phyloP scores from a whole-genome alignment of 108 stramenopile genomes.

The Cyclotella kingstonii region DNA sequence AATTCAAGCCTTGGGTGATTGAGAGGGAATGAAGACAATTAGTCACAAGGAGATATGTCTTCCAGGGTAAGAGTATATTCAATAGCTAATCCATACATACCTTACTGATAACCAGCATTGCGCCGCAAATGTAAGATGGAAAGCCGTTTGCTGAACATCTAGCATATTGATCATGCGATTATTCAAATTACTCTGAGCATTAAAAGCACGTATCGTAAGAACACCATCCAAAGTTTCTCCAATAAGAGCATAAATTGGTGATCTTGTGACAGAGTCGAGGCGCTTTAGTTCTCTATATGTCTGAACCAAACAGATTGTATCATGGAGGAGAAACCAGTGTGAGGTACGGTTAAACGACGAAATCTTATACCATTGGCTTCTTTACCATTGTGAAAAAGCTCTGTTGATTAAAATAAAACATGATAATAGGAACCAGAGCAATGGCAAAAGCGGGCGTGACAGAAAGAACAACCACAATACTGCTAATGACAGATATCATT shows the following conservation, averaged over 20 bases:
- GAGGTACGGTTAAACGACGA: neutral
- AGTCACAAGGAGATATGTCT: slow-evolving; percentile 46
- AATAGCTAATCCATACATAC: slow-evolving; percentile 78
- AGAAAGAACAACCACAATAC: slow-evolving; percentile 65
- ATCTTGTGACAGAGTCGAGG: slow-evolving; percentile 76
- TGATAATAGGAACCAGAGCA: slow-evolving; percentile 46
- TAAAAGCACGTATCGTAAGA: slow-evolving; percentile 90
- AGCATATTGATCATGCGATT: slow-evolving; percentile 62
- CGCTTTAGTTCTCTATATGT: slow-evolving; percentile 92
- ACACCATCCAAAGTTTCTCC: slow-evolving; percentile 93
- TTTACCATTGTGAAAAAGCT: slow-evolving; percentile 70
- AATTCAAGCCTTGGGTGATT: slow-evolving; percentile 7
- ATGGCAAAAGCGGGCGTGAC: slow-evolving; percentile 30
- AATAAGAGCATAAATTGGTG: slow-evolving; percentile 91
- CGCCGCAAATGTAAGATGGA: slow-evolving; percentile 78
- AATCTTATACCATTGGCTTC: neutral
- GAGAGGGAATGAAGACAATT: neutral
- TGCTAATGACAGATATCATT: slow-evolving; percentile 62
- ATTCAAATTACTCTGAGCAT: slow-evolving; percentile 66
- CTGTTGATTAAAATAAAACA: slow-evolving; percentile 74
- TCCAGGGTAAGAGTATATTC: neutral
- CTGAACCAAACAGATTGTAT: neutral
- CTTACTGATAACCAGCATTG: slow-evolving; percentile 97
- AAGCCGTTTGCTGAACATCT: slow-evolving; percentile 82
- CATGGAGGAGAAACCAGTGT: neutral